Conservation (phyloP, 768 basidiomycete species). For the Mycena leptocephala region DNA sequence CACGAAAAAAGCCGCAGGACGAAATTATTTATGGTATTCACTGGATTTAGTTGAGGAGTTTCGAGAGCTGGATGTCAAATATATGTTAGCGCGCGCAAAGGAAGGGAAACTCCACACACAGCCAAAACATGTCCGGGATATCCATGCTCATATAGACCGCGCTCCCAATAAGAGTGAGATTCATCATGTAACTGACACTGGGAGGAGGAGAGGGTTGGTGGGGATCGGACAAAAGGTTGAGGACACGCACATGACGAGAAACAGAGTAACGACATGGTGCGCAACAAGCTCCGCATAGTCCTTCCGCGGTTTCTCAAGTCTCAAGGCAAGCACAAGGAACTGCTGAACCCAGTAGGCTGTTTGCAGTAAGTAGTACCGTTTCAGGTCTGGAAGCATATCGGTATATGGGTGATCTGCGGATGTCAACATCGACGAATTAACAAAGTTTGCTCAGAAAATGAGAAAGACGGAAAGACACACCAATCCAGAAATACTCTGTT, state of each 20-base stretch:
- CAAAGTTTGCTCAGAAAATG: neutral
- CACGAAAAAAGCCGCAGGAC: slow-evolving; percentile 76
- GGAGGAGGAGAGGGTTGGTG: neutral
- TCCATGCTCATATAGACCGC: slow-evolving; percentile 98
- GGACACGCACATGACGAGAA: slow-evolving; percentile 84
- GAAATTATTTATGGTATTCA: slow-evolving; percentile 72
- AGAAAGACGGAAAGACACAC: slow-evolving; percentile 54
- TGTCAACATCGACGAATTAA: neutral
- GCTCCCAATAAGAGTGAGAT: slow-evolving; percentile 90
- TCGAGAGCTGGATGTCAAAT: slow-evolving; percentile 72
- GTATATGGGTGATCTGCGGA: slow-evolving; percentile 87
- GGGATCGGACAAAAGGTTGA: neutral
- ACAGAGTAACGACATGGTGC: slow-evolving; percentile 95
- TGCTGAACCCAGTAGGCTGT: slow-evolving; percentile 96
- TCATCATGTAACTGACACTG: slow-evolving; percentile 88
- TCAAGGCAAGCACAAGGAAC: slow-evolving; percentile 86
- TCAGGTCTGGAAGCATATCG: slow-evolving; percentile 87
- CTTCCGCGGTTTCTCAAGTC: slow-evolving; percentile 94
- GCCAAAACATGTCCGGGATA: slow-evolving; percentile 92
- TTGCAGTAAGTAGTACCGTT: slow-evolving; percentile 95
- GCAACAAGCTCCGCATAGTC: slow-evolving; percentile 90
- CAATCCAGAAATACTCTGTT: slow-evolving; percentile 89
- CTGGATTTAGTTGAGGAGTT: slow-evolving; percentile 90
- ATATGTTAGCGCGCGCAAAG: slow-evolving; percentile 46
- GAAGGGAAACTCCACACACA: slow-evolving; percentile 64